These are phyloP conservation scores for Nyctanthes arbortristis DNA, from an alignment of 257 asterid species.

Conservation along the genomic window DNA sequence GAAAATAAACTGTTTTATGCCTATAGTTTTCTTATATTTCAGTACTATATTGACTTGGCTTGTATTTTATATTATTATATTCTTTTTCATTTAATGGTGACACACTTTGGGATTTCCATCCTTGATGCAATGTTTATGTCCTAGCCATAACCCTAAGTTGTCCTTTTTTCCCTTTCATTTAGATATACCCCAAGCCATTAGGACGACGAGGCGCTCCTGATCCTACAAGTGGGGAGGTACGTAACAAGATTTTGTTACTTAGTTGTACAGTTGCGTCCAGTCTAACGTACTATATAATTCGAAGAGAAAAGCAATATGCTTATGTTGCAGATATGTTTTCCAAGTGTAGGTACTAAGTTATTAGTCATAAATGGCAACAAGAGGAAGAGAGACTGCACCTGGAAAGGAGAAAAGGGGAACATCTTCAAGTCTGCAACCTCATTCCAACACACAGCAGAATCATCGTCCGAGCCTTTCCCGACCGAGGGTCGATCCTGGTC, in stretches of 20 bases:
- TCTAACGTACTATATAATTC: background rate
- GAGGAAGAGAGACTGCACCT: slow-evolving; percentile 39
- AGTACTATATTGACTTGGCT: background rate
- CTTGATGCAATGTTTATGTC: too few relatives aligned
- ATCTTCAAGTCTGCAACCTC: slow-evolving; percentile 27
- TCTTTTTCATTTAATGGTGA: too few relatives aligned
- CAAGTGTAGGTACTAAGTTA: slow-evolving; percentile 26
- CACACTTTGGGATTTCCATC: too few relatives aligned
- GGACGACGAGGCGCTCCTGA: too few relatives aligned
- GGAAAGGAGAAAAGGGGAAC: slow-evolving; percentile 49
- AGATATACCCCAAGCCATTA: background rate
- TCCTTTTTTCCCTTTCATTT: background rate
- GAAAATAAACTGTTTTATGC: background rate
- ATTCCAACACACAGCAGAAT: slow-evolving; percentile 17
- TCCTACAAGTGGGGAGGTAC: background rate
- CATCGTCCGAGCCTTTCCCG: slow-evolving; percentile 33
- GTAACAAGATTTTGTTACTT: background rate
- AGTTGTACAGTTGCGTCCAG: background rate
- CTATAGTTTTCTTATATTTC: background rate
- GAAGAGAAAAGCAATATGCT: background rate
- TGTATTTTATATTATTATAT: too few relatives aligned
- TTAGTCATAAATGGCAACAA: slow-evolving; percentile 59
- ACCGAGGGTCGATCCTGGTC: slow-evolving; percentile 22
- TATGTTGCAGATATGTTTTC: background rate
- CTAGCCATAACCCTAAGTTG: too few relatives aligned